Evolutionary conservation across 441 rosid species (phyloP).

Genomic region (Bocquillonia castaneifolia): DNA sequence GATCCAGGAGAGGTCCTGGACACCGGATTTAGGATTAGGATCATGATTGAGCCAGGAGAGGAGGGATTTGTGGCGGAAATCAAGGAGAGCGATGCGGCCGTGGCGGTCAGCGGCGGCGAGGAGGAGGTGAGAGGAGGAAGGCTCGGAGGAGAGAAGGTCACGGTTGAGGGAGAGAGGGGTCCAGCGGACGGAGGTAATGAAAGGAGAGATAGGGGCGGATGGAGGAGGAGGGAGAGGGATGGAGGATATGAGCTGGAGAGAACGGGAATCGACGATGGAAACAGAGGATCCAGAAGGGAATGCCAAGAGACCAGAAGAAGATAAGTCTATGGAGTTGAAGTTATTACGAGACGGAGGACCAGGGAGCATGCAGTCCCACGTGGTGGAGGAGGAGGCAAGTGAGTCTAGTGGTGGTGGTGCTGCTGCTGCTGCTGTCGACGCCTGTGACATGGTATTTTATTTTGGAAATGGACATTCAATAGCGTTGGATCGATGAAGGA

Average conservation of each 20-base stretch:
- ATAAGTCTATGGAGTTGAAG: conserved; percentile 82
- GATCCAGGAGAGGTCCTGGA: conserved; percentile 91
- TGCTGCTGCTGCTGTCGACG: too few species aligned
- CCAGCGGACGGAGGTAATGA: conserved; percentile 83
- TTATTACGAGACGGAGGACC: conserved; percentile 93
- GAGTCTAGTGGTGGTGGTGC: too few species aligned
- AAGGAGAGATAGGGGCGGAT: conserved; percentile 60
- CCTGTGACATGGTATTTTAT: too few species aligned
- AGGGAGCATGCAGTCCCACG: conserved; percentile 74
- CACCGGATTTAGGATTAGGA: conserved; percentile 50
- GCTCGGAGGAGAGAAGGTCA: conserved; percentile 68
- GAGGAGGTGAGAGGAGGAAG: conserved; percentile 74
- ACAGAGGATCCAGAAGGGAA: conserved; percentile 81
- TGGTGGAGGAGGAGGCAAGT: too few species aligned
- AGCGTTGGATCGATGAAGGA: too few species aligned
- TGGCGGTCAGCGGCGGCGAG: conserved; percentile 87
- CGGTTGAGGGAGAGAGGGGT: conserved; percentile 65
- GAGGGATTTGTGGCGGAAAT: conserved; percentile 63
- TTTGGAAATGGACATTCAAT: too few species aligned
- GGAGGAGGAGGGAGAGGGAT: conserved; percentile 74
- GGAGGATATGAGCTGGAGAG: conserved; percentile 78
- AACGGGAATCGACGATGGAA: conserved; percentile 64
- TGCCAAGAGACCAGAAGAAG: conserved; percentile 72
- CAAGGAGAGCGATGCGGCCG: conserved; percentile 78
- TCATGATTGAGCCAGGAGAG: conserved; percentile 61